A percentile compares a stretch with the other conserved stretches of the same genome.
phyloP scores from a whole-genome alignment of 257 asterid genomes.

The Scutellaria minor region DNA sequence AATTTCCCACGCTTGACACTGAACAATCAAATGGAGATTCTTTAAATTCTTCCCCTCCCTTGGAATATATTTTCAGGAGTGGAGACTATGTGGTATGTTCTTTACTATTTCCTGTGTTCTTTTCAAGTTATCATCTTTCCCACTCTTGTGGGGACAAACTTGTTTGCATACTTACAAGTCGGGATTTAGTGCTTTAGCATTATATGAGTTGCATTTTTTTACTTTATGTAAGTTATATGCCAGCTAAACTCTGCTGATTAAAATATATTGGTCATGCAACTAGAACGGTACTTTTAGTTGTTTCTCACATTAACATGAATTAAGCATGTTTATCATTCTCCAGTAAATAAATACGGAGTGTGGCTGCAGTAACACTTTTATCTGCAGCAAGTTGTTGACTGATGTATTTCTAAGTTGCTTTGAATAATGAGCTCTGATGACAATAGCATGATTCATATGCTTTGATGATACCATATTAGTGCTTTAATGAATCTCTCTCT shows the following conservation, averaged over 20 bases:
- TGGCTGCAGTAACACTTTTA: slow-evolving; percentile 6
- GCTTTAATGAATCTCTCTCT: slow-evolving; percentile 18
- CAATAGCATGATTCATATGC: slow-evolving; percentile 2
- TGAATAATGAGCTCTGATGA: background rate
- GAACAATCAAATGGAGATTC: slow-evolving; percentile 46
- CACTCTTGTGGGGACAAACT: slow-evolving; percentile 12
- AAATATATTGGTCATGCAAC: slow-evolving; percentile 4
- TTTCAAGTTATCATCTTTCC: slow-evolving; percentile 23
- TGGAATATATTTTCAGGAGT: slow-evolving; percentile 52
- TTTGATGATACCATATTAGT: background rate
- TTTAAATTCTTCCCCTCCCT: slow-evolving; percentile 46
- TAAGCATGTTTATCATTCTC: background rate
- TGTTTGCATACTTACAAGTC: background rate
- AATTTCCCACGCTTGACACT: slow-evolving; percentile 36
- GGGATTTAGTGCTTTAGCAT: slow-evolving; percentile 16
- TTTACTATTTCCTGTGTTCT: slow-evolving; percentile 11
- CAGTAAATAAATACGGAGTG: background rate
- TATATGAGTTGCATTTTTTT: slow-evolving; percentile 26
- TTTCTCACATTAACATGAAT: background rate
- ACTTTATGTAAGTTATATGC: background rate
- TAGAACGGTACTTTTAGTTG: slow-evolving; percentile 5
- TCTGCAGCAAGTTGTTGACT: slow-evolving; percentile 4
- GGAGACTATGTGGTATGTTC: slow-evolving; percentile 94
- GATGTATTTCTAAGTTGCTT: slow-evolving; percentile 15
- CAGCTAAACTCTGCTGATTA: slow-evolving; percentile 10